A percentile compares a stretch with the other conserved stretches of the same genome.
Evolutionary conservation across 2,329 filamentous ascomycete genomes (phyloP).

Genomic region (Lasiodiplodia hormozganensis): DNA sequence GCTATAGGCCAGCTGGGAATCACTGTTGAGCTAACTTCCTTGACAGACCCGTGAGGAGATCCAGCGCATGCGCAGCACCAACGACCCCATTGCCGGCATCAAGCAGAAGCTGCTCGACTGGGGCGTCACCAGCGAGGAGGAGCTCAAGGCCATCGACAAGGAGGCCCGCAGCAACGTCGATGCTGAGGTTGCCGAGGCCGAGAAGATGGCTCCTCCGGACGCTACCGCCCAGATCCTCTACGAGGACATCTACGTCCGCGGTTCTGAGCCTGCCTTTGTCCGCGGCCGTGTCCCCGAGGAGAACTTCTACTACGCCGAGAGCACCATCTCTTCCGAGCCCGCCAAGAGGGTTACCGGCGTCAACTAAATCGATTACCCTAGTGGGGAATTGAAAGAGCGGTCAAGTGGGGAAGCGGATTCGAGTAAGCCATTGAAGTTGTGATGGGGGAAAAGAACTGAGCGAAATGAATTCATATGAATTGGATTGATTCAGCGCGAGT

Average conservation of each 20-base stretch:
- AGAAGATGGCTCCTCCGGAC: conserved; percentile 85
- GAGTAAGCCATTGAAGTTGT: neutral
- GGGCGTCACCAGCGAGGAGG: conserved; percentile 88
- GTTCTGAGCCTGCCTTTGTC: conserved; percentile 86
- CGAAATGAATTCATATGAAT: conserved; percentile 7
- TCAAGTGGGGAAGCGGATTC: neutral
- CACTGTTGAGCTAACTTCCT: conserved; percentile 32
- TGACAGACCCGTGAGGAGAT: conserved; percentile 90
- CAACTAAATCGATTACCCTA: conserved; percentile 15
- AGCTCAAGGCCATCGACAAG: conserved; percentile 97
- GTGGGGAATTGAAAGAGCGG: conserved; percentile 10
- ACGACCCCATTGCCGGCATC: conserved; percentile 96
- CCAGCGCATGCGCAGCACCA: conserved; percentile 98
- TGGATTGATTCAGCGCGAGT: conserved; percentile 11
- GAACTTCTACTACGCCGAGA: conserved; percentile 76
- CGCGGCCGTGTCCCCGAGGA: conserved; percentile 88
- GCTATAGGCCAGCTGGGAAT: neutral
- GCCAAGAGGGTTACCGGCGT: conserved; percentile 17
- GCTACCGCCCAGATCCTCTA: conserved; percentile 82
- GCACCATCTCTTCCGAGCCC: conserved; percentile 16
- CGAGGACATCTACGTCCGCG: conserved; percentile 94
- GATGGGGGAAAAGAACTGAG: conserved; percentile 6
- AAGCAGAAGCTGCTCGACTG: conserved; percentile 99
- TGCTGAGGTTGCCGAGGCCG: conserved; percentile 86
- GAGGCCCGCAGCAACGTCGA: conserved; percentile 85